Conservation (phyloP, 1,284 basidiomycete genomes). For the Irpex lacteus region DNA sequence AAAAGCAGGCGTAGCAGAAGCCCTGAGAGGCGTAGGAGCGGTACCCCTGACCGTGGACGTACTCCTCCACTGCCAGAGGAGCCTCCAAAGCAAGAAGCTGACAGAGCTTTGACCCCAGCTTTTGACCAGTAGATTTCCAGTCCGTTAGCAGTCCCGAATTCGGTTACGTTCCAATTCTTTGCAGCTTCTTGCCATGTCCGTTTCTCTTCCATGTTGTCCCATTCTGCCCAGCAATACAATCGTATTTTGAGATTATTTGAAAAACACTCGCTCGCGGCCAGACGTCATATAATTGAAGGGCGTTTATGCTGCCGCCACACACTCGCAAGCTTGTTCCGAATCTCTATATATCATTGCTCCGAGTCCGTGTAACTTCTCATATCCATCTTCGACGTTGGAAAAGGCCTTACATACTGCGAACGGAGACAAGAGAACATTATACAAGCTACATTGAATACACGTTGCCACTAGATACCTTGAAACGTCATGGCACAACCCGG, state of each 20-base stretch:
- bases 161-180: background rate
- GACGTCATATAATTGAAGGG: background rate
- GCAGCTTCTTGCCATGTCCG: background rate
- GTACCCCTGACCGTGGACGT: constrained; percentile 45
- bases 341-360: too few species aligned
- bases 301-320: background rate
- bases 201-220: background rate
- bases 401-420: too few species aligned
- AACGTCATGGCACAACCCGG: constrained; percentile 9
- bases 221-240: background rate
- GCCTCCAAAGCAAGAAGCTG: constrained; percentile 44
- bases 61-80: constrained; percentile 44
- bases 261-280: background rate
- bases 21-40: constrained; percentile 48
- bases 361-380: too few species aligned
- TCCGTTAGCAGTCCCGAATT: background rate
- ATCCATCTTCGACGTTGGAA: too few species aligned
- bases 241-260: background rate
- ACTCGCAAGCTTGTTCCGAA: background rate
- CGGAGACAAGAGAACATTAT: too few species aligned
- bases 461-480: background rate
- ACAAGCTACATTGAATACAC: too few species aligned
- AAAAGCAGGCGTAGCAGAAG: constrained; percentile 46
- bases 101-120: constrained; percentile 48
- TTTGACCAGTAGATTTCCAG: constrained; percentile 21